phyloP scores from a whole-genome alignment of 257 asterid genomes.

The Fraxinus quadrangulata region DNA sequence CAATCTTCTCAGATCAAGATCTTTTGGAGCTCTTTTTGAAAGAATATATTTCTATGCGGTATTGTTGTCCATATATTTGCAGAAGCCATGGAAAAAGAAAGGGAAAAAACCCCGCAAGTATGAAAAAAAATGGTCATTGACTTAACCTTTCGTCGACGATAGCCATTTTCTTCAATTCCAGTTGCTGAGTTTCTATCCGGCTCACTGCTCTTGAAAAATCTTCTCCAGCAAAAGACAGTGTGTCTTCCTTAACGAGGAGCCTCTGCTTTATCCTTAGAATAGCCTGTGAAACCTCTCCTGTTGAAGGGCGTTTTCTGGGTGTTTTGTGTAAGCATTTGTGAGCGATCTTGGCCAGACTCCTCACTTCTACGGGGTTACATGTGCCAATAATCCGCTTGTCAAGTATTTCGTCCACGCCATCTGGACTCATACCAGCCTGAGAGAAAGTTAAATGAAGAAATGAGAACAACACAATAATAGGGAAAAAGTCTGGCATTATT shows the following conservation, averaged over 20 bases:
- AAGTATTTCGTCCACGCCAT: constrained; percentile 88
- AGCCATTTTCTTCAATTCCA: constrained; percentile 65
- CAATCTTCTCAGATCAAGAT: no score
- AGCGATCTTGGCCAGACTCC: constrained; percentile 73
- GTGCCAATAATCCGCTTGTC: constrained; percentile 71
- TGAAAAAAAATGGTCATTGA: constrained; percentile 23
- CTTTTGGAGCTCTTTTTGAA: no score
- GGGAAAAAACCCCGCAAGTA: not conserved
- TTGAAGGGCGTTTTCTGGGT: constrained; percentile 78
- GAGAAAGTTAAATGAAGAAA: not conserved
- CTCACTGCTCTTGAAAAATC: constrained; percentile 66
- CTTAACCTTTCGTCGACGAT: constrained; percentile 44
- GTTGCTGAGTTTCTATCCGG: constrained; percentile 68
- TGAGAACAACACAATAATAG: not conserved
- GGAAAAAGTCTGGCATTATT: no score
- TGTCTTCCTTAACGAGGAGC: constrained; percentile 57
- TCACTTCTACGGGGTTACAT: constrained; percentile 67
- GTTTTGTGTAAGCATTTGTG: constrained; percentile 65
- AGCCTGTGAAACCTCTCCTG: constrained; percentile 81
- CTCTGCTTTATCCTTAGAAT: constrained; percentile 68
- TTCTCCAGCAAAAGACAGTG: constrained; percentile 58
- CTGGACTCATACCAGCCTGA: constrained; percentile 87
- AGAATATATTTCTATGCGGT: no score
- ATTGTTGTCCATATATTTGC: not conserved
- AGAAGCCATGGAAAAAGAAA: not conserved